These are phyloP conservation scores for Rubia tinctorum DNA, from an alignment of 305 asterid species.

Conservation along the genomic window DNA sequence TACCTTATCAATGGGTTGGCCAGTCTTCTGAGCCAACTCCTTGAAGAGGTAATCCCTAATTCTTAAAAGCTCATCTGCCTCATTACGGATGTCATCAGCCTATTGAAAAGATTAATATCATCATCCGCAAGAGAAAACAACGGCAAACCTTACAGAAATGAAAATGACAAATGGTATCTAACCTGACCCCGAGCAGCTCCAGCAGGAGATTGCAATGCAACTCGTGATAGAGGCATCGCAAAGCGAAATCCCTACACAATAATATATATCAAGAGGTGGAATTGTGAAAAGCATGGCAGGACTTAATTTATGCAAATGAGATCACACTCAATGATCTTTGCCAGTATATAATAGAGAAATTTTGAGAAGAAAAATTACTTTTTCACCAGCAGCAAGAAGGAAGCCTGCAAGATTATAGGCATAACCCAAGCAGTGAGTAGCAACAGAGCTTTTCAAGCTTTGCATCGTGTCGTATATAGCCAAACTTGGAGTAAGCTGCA, in stretches of 20 bases:
- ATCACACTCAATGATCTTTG: neutral
- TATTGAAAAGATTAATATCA: conserved; percentile 25
- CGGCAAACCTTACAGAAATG: conserved; percentile 7
- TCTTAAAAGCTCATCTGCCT: conserved; percentile 83
- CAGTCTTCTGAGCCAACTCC: conserved; percentile 89
- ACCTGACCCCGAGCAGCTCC: conserved; percentile 99
- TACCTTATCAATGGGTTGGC: conserved; percentile 90
- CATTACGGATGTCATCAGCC: conserved; percentile 88
- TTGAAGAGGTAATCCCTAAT: conserved; percentile 89
- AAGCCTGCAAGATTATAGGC: conserved; percentile 80
- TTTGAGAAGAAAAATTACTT: conserved; percentile 43
- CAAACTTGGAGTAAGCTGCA: conserved; percentile 94
- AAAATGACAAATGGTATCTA: conserved; percentile 8
- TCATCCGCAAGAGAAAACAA: conserved; percentile 5
- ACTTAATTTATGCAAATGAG: neutral
- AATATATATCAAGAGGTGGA: neutral
- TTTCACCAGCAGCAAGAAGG: conserved; percentile 97
- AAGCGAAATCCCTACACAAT: conserved; percentile 62
- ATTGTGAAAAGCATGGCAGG: neutral
- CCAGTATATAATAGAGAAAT: neutral
- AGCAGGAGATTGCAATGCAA: conserved; percentile 82
- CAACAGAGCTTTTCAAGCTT: conserved; percentile 77
- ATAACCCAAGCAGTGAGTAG: conserved; percentile 78
- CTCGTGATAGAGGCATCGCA: conserved; percentile 79
- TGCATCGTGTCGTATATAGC: conserved; percentile 96